Percentiles rank a stretch among this genome's conserved stretches.
Conservation (phyloP, 805 yeast genomes). For the Wickerhamiella cacticola region DNA sequence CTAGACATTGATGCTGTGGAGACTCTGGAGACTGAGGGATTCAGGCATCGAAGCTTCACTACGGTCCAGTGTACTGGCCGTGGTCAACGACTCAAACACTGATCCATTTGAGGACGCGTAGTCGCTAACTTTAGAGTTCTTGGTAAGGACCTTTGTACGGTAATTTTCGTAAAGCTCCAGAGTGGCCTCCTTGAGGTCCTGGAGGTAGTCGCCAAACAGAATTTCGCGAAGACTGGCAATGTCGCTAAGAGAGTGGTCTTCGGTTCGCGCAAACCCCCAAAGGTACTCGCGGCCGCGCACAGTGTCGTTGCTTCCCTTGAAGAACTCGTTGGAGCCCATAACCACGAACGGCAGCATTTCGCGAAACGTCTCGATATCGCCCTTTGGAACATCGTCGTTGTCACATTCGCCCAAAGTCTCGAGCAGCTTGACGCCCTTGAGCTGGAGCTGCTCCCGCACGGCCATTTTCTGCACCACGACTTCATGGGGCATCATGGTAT, state of each 20-base stretch:
- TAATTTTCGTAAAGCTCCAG: slow-evolving; percentile 42
- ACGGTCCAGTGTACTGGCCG: background rate
- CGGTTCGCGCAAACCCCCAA: slow-evolving; percentile 52
- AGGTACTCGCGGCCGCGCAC: slow-evolving; percentile 46
- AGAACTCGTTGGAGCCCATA: slow-evolving; percentile 38
- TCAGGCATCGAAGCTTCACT: background rate
- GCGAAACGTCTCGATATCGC: slow-evolving; percentile 32
- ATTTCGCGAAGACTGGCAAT: slow-evolving; percentile 45
- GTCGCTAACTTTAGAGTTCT: slow-evolving; percentile 13
- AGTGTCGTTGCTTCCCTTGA: slow-evolving; percentile 26
- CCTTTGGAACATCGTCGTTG: slow-evolving; percentile 28
- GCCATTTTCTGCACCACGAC: slow-evolving; percentile 40
- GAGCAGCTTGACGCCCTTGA: slow-evolving; percentile 43
- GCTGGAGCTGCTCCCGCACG: slow-evolving; percentile 44
- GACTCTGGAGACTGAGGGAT: background rate
- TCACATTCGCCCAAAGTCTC: slow-evolving; percentile 64
- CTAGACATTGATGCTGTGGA: background rate
- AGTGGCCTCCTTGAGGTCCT: slow-evolving; percentile 52
- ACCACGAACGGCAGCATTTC: slow-evolving; percentile 51
- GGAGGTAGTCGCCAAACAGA: slow-evolving; percentile 60
- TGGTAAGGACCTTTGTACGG: slow-evolving; percentile 52
- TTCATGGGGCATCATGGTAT: slow-evolving; percentile 58
- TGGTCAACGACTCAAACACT: background rate
- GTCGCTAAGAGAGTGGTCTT: slow-evolving; percentile 32
- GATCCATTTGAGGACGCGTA: background rate